These are phyloP conservation scores for Cystobasidium tubakii DNA, from an alignment of 768 basidiomycete genomes.

Conservation along the genomic window DNA sequence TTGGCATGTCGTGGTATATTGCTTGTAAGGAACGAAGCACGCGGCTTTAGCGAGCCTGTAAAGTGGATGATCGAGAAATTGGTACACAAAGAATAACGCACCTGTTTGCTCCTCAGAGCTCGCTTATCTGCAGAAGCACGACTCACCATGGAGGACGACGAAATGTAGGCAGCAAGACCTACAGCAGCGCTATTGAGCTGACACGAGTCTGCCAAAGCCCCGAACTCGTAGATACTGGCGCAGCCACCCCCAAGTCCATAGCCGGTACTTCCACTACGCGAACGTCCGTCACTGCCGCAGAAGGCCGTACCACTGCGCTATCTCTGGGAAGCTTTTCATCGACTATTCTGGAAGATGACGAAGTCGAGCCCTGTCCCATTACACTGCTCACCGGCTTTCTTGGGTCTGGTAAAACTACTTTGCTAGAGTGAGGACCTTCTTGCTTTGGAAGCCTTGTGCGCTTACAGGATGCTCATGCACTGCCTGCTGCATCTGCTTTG, in stretches of 20 bases:
- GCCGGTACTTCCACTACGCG: neutral
- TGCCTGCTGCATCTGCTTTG: neutral
- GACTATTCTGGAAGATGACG: too few species aligned
- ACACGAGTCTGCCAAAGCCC: neutral
- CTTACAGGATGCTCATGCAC: too few species aligned
- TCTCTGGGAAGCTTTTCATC: too few species aligned
- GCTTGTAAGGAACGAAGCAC: too few species aligned
- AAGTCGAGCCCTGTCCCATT: constrained; percentile 55
- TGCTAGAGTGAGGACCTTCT: constrained; percentile 64
- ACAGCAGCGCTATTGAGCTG: neutral
- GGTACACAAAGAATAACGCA: too few species aligned
- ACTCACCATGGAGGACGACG: neutral
- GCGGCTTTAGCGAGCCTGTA: neutral
- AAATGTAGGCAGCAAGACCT: neutral
- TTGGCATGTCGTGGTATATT: neutral
- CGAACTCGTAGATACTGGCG: neutral
- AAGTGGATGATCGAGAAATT: constrained; percentile 9
- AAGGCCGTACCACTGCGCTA: too few species aligned
- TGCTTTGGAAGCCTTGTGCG: too few species aligned
- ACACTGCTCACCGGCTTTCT: constrained; percentile 94
- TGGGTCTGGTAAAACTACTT: constrained; percentile 82
- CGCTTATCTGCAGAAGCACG: neutral
- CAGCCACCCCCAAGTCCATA: neutral
- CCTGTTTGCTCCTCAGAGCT: too few species aligned
- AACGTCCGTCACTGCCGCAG: neutral